Percentiles rank a stretch among this genome's conserved stretches.
Evolutionary conservation across 768 basidiomycete species (phyloP).

Genomic region (Boletus tomentosulus): DNA sequence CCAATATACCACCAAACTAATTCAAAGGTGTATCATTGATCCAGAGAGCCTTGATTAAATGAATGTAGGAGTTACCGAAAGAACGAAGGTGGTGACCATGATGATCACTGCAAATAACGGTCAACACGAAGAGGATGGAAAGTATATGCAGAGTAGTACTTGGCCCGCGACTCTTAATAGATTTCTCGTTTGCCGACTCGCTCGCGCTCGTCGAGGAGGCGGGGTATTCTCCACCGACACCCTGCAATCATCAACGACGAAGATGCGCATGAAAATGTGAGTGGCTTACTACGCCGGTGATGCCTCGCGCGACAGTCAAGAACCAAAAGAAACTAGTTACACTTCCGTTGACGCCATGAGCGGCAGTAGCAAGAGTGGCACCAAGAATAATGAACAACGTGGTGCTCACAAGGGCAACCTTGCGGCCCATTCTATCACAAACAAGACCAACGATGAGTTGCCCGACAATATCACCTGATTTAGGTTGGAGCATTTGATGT

Average conservation of each 20-base stretch:
- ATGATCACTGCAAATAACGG: constrained; percentile 32
- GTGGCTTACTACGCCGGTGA: constrained; percentile 56
- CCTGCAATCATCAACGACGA: not conserved
- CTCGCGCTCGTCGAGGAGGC: no score
- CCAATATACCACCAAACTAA: no score
- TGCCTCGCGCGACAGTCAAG: constrained; percentile 63
- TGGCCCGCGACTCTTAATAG: constrained; percentile 55
- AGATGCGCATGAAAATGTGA: not conserved
- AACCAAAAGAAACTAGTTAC: constrained; percentile 14
- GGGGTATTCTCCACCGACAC: no score
- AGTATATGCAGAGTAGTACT: constrained; percentile 28
- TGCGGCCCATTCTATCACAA: constrained; percentile 68
- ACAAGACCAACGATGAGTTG: constrained; percentile 60
- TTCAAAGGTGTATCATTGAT: no score
- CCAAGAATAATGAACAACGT: constrained; percentile 68
- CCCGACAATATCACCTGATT: constrained; percentile 54
- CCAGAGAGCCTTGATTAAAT: no score
- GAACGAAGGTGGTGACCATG: no score
- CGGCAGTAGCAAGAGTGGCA: constrained; percentile 63
- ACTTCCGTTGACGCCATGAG: constrained; percentile 56
- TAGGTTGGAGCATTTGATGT: not conserved
- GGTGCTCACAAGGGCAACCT: constrained; percentile 63
- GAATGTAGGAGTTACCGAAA: no score
- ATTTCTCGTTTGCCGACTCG: constrained; percentile 49
- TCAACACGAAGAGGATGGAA: not conserved